Base-by-base conservation (phyloP, 2,329 filamentous ascomycete genomes). In the Nannizzia gypsea region DNA sequence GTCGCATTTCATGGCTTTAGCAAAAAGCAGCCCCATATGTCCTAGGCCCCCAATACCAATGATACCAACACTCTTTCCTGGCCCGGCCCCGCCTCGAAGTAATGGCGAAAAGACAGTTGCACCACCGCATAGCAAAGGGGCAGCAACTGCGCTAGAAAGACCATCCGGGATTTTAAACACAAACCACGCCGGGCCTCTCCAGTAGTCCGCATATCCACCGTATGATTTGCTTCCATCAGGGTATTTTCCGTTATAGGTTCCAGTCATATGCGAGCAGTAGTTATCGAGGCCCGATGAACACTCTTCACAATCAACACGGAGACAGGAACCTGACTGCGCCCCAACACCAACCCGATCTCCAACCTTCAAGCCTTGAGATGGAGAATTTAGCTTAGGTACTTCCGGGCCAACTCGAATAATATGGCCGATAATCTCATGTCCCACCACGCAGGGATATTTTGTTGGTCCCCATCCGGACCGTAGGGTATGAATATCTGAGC, bases 111-210 rank as follows among this genome's bases (percentile, higher is more conserved):
- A 93, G 0, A 86, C 81, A 0, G 89, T 93, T 58, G 92, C 79
- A 1, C 89, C 89, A 1, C 84, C 89, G 68, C 89, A 92, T 28
- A 92, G 78, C 76, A 93, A 83, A 0, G 88, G 88, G 1, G 87
- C 81, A 1, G 81, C 82, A 60, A 79, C 75, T 8, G 76, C 77
- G 31, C 74, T 77, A 1, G 72, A 66, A 28, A 85, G 63, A 0
- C 62, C 68, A 13, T 79, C 76, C 0, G 82, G 82, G 61, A 85
- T 83, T 67, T 74, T 78, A 66, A 83, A 73, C 0, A 78, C 79
- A 64, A 89, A 90, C 65, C 82, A 80, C 15, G 73, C 76, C 0
- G 79, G 78, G 0, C 77, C 78, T 15, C 84, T 77, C 67, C 79
- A 78, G 62, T 81, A 78, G 57, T 77, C 73, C 5, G 80, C 80